phyloP scores from a whole-genome alignment of 805 yeast genomes.

The Wickerhamomyces sydowiorum region DNA sequence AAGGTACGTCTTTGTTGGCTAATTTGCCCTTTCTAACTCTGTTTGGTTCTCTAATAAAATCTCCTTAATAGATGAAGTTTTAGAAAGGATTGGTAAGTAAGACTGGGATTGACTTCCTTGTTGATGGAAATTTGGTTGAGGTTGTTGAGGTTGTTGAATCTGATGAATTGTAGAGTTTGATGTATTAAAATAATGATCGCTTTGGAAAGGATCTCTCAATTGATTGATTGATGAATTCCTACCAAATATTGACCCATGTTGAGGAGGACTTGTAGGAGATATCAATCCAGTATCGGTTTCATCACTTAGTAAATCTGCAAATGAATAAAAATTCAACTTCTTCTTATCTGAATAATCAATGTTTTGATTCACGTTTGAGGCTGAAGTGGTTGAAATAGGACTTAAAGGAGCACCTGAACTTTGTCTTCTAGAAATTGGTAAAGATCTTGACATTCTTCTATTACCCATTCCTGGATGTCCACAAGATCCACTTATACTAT shows the following conservation, averaged over 20 bases:
- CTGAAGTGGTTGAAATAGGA: background rate
- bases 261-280: background rate
- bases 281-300: slow-evolving; percentile 7
- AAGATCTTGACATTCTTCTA: slow-evolving; percentile 1
- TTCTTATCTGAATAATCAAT: slow-evolving; percentile 20
- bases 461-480: background rate
- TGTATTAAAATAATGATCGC: background rate
- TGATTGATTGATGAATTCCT: background rate
- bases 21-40: background rate
- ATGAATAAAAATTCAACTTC: slow-evolving; percentile 20
- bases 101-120: background rate
- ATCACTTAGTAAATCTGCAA: slow-evolving; percentile 20
- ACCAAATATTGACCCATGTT: background rate
- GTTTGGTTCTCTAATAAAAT: slow-evolving; percentile 1
- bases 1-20: background rate
- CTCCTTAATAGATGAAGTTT: slow-evolving; percentile 2
- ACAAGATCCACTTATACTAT: background rate
- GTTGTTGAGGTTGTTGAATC: background rate
- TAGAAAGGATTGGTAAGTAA: background rate
- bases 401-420: background rate
- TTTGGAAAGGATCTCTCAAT: background rate
- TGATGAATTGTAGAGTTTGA: background rate
- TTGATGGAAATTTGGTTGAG: background rate
- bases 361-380: background rate
- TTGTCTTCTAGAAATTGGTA: slow-evolving; percentile 5